Percentiles rank a stretch among this genome's conserved stretches.
Evolutionary conservation across 352 stramenopile genomes (phyloP).

Genomic region (Blastocystis sp.): DNA sequence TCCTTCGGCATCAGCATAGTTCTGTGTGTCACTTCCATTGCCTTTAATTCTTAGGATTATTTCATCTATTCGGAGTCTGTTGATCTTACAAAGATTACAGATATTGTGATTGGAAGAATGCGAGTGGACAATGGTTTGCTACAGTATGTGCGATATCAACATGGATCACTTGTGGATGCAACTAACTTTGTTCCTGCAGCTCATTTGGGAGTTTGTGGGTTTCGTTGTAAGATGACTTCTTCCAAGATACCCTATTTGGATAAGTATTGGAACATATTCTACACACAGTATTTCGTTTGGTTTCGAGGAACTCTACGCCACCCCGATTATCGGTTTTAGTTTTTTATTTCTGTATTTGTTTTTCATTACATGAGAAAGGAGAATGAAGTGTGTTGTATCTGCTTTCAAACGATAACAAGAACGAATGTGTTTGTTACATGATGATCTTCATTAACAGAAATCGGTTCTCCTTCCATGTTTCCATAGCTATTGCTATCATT

Average conservation of each 20-base stretch:
- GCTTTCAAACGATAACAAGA: slow-evolving; percentile 2
- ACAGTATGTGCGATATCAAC: background rate
- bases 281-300: background rate
- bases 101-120: background rate
- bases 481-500: slow-evolving; percentile 43
- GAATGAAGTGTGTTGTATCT: background rate
- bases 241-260: background rate
- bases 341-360: background rate
- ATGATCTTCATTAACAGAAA: background rate
- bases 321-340: background rate
- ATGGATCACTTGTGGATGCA: background rate
- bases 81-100: background rate
- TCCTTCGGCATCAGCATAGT: slow-evolving; percentile 17
- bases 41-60: background rate
- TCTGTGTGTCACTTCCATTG: background rate
- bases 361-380: background rate
- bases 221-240: background rate
- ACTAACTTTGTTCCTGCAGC: background rate
- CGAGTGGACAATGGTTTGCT: slow-evolving; percentile 13
- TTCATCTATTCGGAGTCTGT: slow-evolving; percentile 17
- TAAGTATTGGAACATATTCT: slow-evolving; percentile 18
- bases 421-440: background rate
- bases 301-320: background rate
- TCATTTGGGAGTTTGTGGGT: slow-evolving; percentile 15
- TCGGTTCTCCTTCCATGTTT: slow-evolving; percentile 18